Base-by-base conservation (phyloP, 768 basidiomycete species). In the Termitomyces sp. region DNA sequence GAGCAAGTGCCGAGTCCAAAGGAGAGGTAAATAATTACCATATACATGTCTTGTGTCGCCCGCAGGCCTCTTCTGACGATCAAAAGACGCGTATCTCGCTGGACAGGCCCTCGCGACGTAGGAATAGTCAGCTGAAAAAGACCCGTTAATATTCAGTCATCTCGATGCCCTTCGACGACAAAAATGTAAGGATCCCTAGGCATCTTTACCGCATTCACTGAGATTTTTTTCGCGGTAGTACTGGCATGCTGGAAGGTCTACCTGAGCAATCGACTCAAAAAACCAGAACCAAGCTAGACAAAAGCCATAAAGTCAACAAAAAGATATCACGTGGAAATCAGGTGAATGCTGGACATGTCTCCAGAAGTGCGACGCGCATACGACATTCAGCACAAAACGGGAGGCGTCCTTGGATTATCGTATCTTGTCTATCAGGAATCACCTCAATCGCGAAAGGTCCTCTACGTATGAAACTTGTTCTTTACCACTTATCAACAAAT, bases 21-120 rank as follows among this genome's bases (percentile, higher is more conserved):
- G 27, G n/a, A n/a, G n/a, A n/a, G n/a, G n/a, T n/a, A 43, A 20
- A 44, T n/a, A 64, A 12, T n/a, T 59, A 91, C 91, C 92, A 55
- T 81, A 93, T 93, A 95, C 16, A 86, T 86, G 85, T 56, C 92
- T 76, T 22, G 87, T 82, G 39, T 71, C 69, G 12, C 56, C 64
- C 37, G 67, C 72, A 10, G 76, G 73, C 0, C 91, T 88, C 67
- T 91, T 91, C 59, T 87, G 76, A 61, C 94, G 92, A 66, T 89
- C 85, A 63, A 74, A 91, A 71, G 93, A 75, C n/a, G 76, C 74
- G 72, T 93, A 93, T n/a, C 82, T 80, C 16, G 73, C 69, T 0
- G 92, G 92, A 75, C 85, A 92, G 50, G 70, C 64, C 56, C 79
- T 79, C 30, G 93, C 72, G 24, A 87, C 80, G 65, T 91, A 88